Percentiles rank a stretch among this genome's conserved stretches.
Conservation (phyloP, 805 yeast species). For the Pichia heedii region DNA sequence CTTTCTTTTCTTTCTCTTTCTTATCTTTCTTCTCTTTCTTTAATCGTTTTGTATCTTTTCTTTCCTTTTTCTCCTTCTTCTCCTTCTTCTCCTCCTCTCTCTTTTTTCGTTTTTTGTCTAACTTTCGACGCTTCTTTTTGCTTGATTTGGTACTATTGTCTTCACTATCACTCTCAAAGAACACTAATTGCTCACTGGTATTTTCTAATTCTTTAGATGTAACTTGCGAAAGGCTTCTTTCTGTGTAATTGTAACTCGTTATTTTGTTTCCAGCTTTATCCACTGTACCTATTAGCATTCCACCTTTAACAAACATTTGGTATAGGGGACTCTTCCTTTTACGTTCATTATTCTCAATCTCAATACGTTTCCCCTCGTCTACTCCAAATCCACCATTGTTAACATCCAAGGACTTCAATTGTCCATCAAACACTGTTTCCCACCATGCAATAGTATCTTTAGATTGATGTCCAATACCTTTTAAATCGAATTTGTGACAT, state of each 20-base stretch:
- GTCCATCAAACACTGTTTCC: constrained; percentile 94
- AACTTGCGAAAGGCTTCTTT: background rate
- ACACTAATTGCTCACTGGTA: constrained; percentile 14
- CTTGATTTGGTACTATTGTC: too few species aligned
- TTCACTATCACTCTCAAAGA: constrained; percentile 19
- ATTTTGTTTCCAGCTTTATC: constrained; percentile 13
- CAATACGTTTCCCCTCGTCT: constrained; percentile 30
- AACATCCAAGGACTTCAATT: constrained; percentile 60
- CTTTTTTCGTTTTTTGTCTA: constrained; percentile 17
- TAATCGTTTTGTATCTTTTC: constrained; percentile 15
- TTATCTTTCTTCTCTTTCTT: constrained; percentile 16
- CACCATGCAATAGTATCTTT: constrained; percentile 91
- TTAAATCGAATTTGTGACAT: constrained; percentile 80
- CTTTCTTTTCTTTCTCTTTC: constrained; percentile 17
- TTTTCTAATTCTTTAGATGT: constrained; percentile 2
- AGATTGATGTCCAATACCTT: constrained; percentile 77
- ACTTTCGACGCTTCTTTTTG: constrained; percentile 18
- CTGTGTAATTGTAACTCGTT: constrained; percentile 1
- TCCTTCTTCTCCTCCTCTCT: constrained; percentile 19
- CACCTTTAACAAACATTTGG: constrained; percentile 80
- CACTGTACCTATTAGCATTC: constrained; percentile 71
- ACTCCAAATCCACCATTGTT: constrained; percentile 2
- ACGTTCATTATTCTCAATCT: constrained; percentile 45
- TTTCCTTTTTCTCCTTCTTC: constrained; percentile 20
- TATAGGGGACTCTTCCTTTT: constrained; percentile 48